phyloP scores from a whole-genome alignment of 805 yeast species.

The Alloascoidea hylecoeti region DNA sequence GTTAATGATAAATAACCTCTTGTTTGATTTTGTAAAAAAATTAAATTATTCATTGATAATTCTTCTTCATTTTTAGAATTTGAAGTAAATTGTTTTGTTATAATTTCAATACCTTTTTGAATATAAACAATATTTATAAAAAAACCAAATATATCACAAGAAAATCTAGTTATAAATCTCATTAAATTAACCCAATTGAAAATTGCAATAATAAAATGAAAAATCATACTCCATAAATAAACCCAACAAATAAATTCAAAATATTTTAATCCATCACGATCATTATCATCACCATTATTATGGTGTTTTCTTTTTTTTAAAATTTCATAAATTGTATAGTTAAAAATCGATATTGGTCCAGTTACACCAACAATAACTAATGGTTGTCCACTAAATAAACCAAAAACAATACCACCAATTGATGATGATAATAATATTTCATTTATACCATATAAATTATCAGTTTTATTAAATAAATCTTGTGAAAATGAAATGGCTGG shows the following conservation, averaged over 20 bases:
- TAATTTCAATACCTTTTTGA: constrained; percentile 80
- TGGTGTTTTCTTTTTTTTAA: constrained; percentile 34
- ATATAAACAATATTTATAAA: constrained; percentile 81
- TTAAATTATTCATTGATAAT: no score
- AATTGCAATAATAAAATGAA: constrained; percentile 63
- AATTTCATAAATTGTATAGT: constrained; percentile 74
- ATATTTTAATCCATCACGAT: constrained; percentile 28
- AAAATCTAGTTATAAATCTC: constrained; percentile 61
- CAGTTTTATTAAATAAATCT: constrained; percentile 89
- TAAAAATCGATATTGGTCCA: constrained; percentile 88
- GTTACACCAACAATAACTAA: constrained; percentile 93
- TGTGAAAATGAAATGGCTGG: constrained; percentile 96
- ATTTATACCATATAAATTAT: constrained; percentile 80
- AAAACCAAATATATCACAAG: constrained; percentile 88
- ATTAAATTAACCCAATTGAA: constrained; percentile 54
- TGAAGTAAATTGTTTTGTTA: constrained; percentile 56
- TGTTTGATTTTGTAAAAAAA: constrained; percentile 13
- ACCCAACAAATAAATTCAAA: constrained; percentile 96
- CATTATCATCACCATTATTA: no score
- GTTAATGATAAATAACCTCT: constrained; percentile 66
- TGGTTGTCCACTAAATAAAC: constrained; percentile 81
- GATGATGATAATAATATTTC: constrained; percentile 79
- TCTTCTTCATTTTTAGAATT: constrained; percentile 17
- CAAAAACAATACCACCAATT: constrained; percentile 81
- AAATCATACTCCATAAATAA: constrained; percentile 77